Percentiles rank a stretch among this genome's conserved stretches.
phyloP scores from a whole-genome alignment of 1,139 yeast species.

The Pichia sp. region DNA sequence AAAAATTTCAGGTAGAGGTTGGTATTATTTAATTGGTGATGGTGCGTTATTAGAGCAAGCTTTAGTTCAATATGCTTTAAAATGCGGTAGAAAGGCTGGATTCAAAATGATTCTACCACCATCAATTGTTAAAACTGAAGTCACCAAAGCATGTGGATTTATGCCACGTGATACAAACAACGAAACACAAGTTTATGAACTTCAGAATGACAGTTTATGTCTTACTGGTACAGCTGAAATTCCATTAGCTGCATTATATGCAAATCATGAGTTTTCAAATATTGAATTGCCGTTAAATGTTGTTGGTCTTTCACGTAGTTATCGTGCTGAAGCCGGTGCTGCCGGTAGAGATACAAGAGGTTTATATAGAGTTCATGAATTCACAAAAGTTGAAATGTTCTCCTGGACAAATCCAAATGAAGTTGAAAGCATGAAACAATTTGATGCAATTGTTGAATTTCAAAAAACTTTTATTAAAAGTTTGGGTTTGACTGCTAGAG shows the following conservation, averaged over 20 bases:
- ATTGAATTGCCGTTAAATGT: constrained; percentile 45
- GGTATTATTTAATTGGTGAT: constrained; percentile 80
- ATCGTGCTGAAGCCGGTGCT: constrained; percentile 96
- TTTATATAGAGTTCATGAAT: constrained; percentile 90
- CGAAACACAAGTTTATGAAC: constrained; percentile 76
- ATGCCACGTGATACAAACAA: constrained; percentile 86
- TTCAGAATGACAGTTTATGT: constrained; percentile 46
- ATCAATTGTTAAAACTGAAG: constrained; percentile 69
- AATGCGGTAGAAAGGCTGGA: constrained; percentile 59
- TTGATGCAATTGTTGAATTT: constrained; percentile 55
- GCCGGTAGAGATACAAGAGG: constrained; percentile 92
- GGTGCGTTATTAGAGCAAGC: constrained; percentile 92
- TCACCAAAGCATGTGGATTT: constrained; percentile 88
- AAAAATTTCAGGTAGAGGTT: constrained; percentile 73
- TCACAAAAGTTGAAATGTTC: constrained; percentile 92
- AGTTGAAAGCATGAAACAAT: constrained; percentile 40
- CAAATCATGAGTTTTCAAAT: constrained; percentile 31
- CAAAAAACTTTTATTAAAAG: constrained; percentile 60
- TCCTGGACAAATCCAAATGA: constrained; percentile 53
- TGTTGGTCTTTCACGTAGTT: constrained; percentile 83
- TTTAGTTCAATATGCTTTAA: constrained; percentile 68
- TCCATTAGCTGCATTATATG: constrained; percentile 70
- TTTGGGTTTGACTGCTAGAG: constrained; percentile 74
- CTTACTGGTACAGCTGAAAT: constrained; percentile 95
- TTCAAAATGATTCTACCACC: constrained; percentile 78